Evolutionary conservation across 2,329 filamentous ascomycete genomes (phyloP), one percentile per base, ranked within the genome.

Genomic region (Fusarium sp.): DNA sequence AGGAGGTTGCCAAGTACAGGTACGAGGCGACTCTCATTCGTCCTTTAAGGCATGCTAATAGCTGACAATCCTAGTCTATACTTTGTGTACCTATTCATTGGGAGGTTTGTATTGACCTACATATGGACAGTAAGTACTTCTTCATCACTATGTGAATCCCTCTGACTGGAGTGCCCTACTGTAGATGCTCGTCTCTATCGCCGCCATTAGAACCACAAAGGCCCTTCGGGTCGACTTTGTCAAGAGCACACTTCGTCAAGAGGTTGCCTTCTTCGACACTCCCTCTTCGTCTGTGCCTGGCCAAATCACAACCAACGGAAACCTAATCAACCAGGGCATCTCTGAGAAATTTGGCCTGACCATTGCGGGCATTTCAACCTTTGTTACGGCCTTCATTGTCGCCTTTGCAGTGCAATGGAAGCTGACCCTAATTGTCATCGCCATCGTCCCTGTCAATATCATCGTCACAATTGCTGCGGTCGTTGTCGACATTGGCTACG

Each of bases 31-130:
- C 18, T 13, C 18, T 11, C 7, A 16, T 35, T 3, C 7, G 23
- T 62, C 20, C 16, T 45, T 10, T 11, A 45, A 6, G 41, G 18
- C 11, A 32, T 9, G 37, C 11, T 2, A 8, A 39, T 16, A 9
- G 30, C 27, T 75, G 37, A 75, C 23, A 35, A 23, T 43, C 30
- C 20, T 30, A 90, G 88, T 8, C 77, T 89, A n/a, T 88, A 86
- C 71, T 89, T 91, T 69, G 81, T 91, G 16, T 91, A 90, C 75
- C 82, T 92, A 2, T 91, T 91, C 70, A 81, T 89, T 23, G 89
- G 81, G 16, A 88, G 88, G 64, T 88, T 91, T 43, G 73, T 83
- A 5, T 79, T 90, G n/a, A 86, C 85, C 0, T 91, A 91, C 70
- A 76, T 89, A 20, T 88, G 88, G 68, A 87, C 88, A 73, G 88